A percentile compares a stretch with the other conserved stretches of the same genome.
Conservation (phyloP, 2,329 filamentous ascomycete species). For the Rosellinia necatrix region DNA sequence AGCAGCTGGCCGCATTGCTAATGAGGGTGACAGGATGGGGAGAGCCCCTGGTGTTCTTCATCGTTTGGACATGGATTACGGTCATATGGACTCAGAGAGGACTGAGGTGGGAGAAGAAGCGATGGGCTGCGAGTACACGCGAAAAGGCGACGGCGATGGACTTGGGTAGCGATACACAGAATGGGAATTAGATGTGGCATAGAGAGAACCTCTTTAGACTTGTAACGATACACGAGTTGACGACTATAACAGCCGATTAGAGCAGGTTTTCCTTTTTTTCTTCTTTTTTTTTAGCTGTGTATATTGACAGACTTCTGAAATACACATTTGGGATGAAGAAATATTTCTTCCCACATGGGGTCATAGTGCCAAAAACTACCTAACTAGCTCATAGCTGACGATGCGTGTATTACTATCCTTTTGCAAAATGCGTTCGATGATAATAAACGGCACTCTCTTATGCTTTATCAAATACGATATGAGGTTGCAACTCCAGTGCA, state of each 20-base stretch:
- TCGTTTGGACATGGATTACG: slow-evolving; percentile 36
- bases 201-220: not conserved
- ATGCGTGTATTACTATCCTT: no score
- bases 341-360: no score
- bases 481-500: no score
- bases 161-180: slow-evolving; percentile 14
- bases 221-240: slow-evolving; percentile 1
- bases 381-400: no score
- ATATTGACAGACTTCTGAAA: no score
- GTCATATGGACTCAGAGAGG: slow-evolving; percentile 34
- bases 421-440: no score
- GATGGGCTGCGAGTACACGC: slow-evolving; percentile 24
- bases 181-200: slow-evolving; percentile 11
- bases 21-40: slow-evolving; percentile 33
- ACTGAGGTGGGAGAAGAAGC: slow-evolving; percentile 32
- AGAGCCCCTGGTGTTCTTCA: slow-evolving; percentile 35
- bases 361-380: no score
- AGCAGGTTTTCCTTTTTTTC: no score
- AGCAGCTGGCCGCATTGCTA: not conserved
- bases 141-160: slow-evolving; percentile 21
- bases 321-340: no score
- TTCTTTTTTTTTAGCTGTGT: no score
- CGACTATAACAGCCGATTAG: not conserved
- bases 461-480: no score
- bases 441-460: no score